These are phyloP conservation scores for Arthrobotrys sphaeroides DNA, from an alignment of 2,329 filamentous ascomycete genomes.

Conservation along the genomic window DNA sequence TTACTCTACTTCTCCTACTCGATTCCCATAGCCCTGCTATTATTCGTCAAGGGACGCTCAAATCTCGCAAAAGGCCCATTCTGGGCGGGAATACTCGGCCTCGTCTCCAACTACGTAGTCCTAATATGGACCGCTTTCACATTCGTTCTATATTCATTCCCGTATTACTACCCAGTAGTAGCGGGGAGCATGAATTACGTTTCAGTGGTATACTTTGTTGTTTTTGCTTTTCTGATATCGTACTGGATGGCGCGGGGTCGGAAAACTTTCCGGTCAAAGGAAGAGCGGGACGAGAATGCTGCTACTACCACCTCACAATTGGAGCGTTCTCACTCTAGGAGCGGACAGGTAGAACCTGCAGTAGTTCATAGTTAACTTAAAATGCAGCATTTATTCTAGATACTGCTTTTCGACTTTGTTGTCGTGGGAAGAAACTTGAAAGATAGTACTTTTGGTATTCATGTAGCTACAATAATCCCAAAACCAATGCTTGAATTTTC, in stretches of 20 bases:
- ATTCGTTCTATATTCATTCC: slow-evolving; percentile 64
- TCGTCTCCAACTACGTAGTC: slow-evolving; percentile 60
- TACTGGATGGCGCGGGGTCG: slow-evolving; percentile 58
- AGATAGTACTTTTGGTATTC: slow-evolving; percentile 9
- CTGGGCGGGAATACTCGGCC: slow-evolving; percentile 60
- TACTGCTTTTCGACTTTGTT: not conserved
- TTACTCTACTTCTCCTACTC: slow-evolving; percentile 58
- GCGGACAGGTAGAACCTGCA: not conserved
- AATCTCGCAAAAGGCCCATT: slow-evolving; percentile 63
- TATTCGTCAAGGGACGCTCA: slow-evolving; percentile 60
- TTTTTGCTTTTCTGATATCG: slow-evolving; percentile 54
- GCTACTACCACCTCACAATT: not conserved
- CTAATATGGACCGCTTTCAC: slow-evolving; percentile 62
- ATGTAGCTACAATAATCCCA: not conserved
- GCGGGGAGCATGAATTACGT: slow-evolving; percentile 60
- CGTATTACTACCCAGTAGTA: slow-evolving; percentile 62
- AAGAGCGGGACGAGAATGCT: slow-evolving; percentile 54
- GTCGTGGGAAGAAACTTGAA: too few species aligned
- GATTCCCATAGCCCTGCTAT: slow-evolving; percentile 62
- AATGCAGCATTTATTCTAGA: slow-evolving; percentile 1
- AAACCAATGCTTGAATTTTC: not conserved
- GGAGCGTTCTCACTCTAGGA: not conserved
- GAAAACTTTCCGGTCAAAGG: slow-evolving; percentile 56
- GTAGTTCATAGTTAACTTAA: not conserved
- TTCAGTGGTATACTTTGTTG: slow-evolving; percentile 58